Evolutionary conservation across 768 basidiomycete genomes (phyloP).

Genomic region (Ramaria sp.): DNA sequence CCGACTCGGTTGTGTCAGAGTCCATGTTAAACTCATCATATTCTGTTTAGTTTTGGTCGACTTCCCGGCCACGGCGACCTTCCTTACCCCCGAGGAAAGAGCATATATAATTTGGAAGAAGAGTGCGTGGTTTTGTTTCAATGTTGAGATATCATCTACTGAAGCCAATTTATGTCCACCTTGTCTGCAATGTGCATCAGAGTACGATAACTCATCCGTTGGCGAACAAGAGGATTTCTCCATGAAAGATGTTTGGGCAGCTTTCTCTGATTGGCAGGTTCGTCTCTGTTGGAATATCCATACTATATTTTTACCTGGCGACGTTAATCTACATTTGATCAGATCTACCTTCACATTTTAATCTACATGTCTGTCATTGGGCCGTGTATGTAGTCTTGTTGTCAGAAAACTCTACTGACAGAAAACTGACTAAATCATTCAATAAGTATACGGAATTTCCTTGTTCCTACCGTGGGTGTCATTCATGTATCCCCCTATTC

Average conservation of each 20-base stretch:
- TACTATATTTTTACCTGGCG: neutral
- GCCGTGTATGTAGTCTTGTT: slow-evolving; percentile 38
- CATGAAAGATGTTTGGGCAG: slow-evolving; percentile 39
- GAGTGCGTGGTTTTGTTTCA: slow-evolving; percentile 23
- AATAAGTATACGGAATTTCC: slow-evolving; percentile 55
- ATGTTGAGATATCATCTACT: neutral
- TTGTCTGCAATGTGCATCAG: slow-evolving; percentile 18
- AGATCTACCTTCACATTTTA: slow-evolving; percentile 46
- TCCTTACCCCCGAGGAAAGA: slow-evolving; percentile 52
- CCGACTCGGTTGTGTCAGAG: neutral
- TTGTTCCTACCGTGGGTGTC: slow-evolving; percentile 55
- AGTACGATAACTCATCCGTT: slow-evolving; percentile 45
- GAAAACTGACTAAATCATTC: neutral
- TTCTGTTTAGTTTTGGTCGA: slow-evolving; percentile 42
- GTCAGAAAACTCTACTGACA: neutral
- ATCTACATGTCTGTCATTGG: slow-evolving; percentile 48
- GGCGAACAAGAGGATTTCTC: slow-evolving; percentile 55
- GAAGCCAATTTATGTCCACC: neutral
- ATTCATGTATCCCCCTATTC: neutral
- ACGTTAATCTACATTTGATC: no score
- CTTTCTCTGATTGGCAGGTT: slow-evolving; percentile 56
- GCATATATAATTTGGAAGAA: slow-evolving; percentile 44
- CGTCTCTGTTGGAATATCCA: slow-evolving; percentile 1
- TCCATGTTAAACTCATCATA: neutral
- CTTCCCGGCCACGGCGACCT: slow-evolving; percentile 46